Base-by-base conservation (phyloP, 2,329 filamentous ascomycete genomes). In the Capronia epimyces region DNA sequence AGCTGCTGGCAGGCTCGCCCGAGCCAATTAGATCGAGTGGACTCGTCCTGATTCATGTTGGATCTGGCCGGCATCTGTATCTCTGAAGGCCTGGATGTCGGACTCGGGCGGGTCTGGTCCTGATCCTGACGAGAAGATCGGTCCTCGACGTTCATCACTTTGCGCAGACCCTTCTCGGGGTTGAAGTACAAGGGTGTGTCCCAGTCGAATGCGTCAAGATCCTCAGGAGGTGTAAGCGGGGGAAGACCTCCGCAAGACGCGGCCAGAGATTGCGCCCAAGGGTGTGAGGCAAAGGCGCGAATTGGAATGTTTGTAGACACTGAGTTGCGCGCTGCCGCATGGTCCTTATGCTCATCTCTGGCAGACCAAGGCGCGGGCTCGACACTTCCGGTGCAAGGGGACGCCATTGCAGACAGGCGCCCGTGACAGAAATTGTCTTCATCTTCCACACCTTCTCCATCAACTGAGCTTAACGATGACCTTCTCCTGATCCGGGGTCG, bases 131-230 rank as follows among this genome's bases (percentile, higher is more conserved):
- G 37, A 18, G 31, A 16, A 16, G 43, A 22, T 4, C 41, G 22
- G 18, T 41, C 27, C 34, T 44, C 37, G 16, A 27, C 22, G 31
- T 50, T 46, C 21, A 52, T 43, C 10, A 43, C 52, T 13, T 49
- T 55, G 3, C 46, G 48, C 9, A 55, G 22, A 13, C 45, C 51
- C 8, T 40, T 20, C 12, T 22, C 36, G 25, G 52, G 15, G 5
- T 50, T 27, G 6, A 49, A 20, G 3, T 50, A 36, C 16, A 37
- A 31, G n/a, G 52, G 39, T 16, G 45, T 40, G 15, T 52, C 55
- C 57, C 57, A 60, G 31, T 63, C 61, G 31, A 62, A 60, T n/a
- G 62, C 53, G 21, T 67, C 62, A 36, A 67, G 53, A 29, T 62
- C 62, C 29, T 58, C 57, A 21, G 57, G 57, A 7, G 57, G 57